Base-by-base conservation (phyloP, 805 yeast genomes). In the Phaffomyces thermotolerans region DNA sequence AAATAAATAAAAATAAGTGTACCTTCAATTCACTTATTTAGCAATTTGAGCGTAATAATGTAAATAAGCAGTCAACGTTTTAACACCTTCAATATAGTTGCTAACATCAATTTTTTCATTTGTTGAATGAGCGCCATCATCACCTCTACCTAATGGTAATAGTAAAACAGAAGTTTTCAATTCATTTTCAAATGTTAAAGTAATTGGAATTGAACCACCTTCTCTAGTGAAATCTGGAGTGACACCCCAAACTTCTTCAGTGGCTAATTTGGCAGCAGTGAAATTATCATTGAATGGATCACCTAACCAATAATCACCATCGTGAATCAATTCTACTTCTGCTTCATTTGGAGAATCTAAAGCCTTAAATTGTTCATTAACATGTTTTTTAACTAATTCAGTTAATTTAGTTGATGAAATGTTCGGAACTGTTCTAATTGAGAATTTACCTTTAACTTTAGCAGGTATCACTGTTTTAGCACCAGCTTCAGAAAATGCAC, bases 401-500 rank as follows among this genome's bases (percentile, higher is more conserved):
- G 87, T 90, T 56, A 93, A 75, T 63, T 83, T 86, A 34, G 69
- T 74, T 39, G 90, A 77, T 47, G 84, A 86, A 60, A 93, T 91
- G 68, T 93, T 76, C 44, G 99, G 99, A 32, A 93, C 99, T 18
- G 99, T 93, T 73, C 99, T 80, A 59, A 93, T 90, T 31, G 96
- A 86, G 64, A 93, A 93, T 71, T 93, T 93, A 58, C 99, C 99
- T 42, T 71, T 66, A 30, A 93, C 98, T 62, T 82, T 84, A 39
- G 96, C 86, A 31, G 99, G 99, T 52, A 93, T 93, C 41, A 93
- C 99, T 30, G 99, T 93, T 73, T 93, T 93, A 46, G 98, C 99
- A 52, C 99, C 99, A 38, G 84, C 76, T 36, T 85, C 91, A 39
- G 84, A 81, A 66, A 93, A 93, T 6, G 98, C 99, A 51, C 99